Percentiles rank a stretch among this genome's conserved stretches.
Evolutionary conservation across 192 early-diverging fungal species (phyloP).

Genomic region (Mortierella antarctica): DNA sequence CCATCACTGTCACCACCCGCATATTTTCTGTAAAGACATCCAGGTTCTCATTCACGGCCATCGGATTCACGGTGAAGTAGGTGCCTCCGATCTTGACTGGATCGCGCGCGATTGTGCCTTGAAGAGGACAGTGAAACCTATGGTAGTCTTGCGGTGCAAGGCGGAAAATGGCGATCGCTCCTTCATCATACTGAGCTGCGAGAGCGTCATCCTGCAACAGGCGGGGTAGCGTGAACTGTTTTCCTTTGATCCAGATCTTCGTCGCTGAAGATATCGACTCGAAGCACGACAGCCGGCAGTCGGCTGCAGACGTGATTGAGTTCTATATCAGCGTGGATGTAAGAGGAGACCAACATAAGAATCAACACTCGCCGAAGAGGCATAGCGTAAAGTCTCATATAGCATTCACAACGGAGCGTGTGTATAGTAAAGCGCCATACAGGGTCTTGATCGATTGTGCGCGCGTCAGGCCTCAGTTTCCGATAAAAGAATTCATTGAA

Average conservation of each 20-base stretch:
- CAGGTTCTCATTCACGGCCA: constrained; percentile 69
- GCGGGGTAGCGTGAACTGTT: constrained; percentile 65
- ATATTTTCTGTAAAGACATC: constrained; percentile 83
- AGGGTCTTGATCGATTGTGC: constrained; percentile 57
- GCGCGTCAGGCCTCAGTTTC: constrained; percentile 67
- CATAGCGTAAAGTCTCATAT: too few relatives aligned
- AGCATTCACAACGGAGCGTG: neutral
- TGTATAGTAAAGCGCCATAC: neutral
- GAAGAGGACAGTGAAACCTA: constrained; percentile 74
- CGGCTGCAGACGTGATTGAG: constrained; percentile 66
- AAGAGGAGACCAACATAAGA: too few relatives aligned
- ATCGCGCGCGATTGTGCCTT: constrained; percentile 57
- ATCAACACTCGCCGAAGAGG: too few relatives aligned
- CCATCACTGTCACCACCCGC: constrained; percentile 63
- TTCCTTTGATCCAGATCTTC: constrained; percentile 80
- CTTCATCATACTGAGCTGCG: constrained; percentile 63
- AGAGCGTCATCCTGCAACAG: constrained; percentile 64
- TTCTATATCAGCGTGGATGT: constrained; percentile 5
- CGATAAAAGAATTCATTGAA: constrained; percentile 86
- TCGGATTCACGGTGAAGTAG: constrained; percentile 82
- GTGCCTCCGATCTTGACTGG: constrained; percentile 63
- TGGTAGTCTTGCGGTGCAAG: constrained; percentile 88
- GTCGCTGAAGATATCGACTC: constrained; percentile 61
- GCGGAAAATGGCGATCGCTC: constrained; percentile 72
- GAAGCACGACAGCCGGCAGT: constrained; percentile 71